Conservation (phyloP, 1,284 basidiomycete genomes). For the Marasmius oreades region DNA sequence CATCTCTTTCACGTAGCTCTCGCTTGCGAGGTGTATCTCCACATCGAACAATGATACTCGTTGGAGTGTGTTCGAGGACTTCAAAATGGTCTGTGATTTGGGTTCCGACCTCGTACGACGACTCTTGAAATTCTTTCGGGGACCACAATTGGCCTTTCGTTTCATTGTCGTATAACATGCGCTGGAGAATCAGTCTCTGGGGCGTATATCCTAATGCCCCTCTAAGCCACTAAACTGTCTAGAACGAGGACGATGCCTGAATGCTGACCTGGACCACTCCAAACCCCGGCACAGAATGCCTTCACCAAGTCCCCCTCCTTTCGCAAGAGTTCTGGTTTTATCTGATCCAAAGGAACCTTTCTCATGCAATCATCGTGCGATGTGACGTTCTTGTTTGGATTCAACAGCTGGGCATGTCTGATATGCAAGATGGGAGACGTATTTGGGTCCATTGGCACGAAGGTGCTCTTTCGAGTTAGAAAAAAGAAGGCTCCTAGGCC, state of each 20-base stretch:
- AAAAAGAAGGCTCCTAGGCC: slow-evolving; percentile 16
- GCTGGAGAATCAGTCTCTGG: slow-evolving; percentile 15
- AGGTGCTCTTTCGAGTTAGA: slow-evolving; percentile 14
- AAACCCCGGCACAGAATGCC: slow-evolving; percentile 16
- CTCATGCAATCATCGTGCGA: slow-evolving; percentile 15
- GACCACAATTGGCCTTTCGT: slow-evolving; percentile 18
- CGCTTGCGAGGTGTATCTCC: slow-evolving; percentile 16
- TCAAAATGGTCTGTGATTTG: slow-evolving; percentile 21
- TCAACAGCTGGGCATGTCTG: slow-evolving; percentile 12
- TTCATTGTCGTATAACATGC: slow-evolving; percentile 13
- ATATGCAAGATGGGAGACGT: slow-evolving; percentile 11
- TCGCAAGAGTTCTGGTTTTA: slow-evolving; percentile 15
- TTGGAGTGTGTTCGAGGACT: slow-evolving; percentile 14
- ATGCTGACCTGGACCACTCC: slow-evolving; percentile 14
- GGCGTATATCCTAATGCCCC: slow-evolving; percentile 6
- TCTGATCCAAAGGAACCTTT: slow-evolving; percentile 15
- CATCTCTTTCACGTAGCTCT: slow-evolving; percentile 12
- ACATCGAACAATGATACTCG: slow-evolving; percentile 14
- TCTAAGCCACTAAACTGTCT: not conserved
- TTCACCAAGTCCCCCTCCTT: slow-evolving; percentile 16
- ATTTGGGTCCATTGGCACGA: slow-evolving; percentile 13
- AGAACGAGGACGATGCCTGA: not conserved
- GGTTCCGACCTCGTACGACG: slow-evolving; percentile 16
- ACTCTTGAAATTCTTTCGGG: slow-evolving; percentile 9
- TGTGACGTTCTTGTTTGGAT: slow-evolving; percentile 16